Evolutionary conservation across 2,329 filamentous ascomycete species (phyloP).

Genomic region (Pleomassaria siparia): DNA sequence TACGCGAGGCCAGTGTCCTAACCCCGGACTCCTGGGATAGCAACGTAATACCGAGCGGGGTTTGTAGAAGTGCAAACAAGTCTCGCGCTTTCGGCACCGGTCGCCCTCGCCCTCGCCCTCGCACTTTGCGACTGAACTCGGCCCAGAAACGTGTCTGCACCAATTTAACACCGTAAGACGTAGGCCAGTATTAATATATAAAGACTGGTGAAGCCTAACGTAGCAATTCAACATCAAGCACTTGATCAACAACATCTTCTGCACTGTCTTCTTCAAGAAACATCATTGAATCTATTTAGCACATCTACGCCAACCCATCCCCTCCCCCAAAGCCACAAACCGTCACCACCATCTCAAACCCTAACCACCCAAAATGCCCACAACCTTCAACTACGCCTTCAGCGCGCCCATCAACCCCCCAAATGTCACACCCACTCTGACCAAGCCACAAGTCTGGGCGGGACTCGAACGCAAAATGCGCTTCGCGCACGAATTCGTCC

Average conservation of each 20-base stretch:
- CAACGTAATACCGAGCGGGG: no score
- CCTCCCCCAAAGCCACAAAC: neutral
- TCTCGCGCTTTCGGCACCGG: neutral
- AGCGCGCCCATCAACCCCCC: conserved; percentile 50
- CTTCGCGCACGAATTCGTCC: conserved; percentile 49
- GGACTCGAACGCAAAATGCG: conserved; percentile 52
- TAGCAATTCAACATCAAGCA: no score
- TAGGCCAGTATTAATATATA: no score
- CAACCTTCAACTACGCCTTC: conserved; percentile 44
- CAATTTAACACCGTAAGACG: no score
- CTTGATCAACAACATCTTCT: no score
- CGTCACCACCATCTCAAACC: neutral
- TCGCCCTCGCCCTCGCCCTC: neutral
- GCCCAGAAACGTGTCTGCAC: no score
- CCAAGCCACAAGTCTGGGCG: conserved; percentile 43
- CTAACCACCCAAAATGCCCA: conserved; percentile 35
- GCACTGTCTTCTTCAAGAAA: no score
- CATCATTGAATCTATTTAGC: no score
- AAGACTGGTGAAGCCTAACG: no score
- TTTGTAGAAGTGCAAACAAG: neutral
- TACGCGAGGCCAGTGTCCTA: no score
- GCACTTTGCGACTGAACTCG: no score
- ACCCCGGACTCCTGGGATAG: no score
- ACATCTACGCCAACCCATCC: neutral
- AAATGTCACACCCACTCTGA: conserved; percentile 41